Evolutionary conservation across 2,329 filamentous ascomycete species (phyloP), one percentile per base, ranked within the genome.

Genomic region (Penicillium sp.): DNA sequence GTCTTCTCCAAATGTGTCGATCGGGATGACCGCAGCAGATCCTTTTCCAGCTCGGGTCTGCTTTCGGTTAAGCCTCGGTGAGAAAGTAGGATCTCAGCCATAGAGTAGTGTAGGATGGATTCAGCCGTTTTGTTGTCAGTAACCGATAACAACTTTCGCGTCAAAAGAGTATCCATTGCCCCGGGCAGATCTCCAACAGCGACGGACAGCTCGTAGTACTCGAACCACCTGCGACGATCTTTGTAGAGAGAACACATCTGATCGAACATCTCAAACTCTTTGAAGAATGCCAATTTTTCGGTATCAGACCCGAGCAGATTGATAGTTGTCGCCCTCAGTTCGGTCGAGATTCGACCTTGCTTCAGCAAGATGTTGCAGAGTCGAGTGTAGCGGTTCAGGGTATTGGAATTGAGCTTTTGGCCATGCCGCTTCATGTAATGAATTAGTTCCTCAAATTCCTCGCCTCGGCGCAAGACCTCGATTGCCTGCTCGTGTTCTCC

Each of bases 281-380:
- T 52, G 43, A 58, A 58, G 25, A 58, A 58, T 5, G 49, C 24
- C 12, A 56, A 35, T 32, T 58, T 58, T 6, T 48, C 47, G 18
- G 20, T 33, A 25, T 46, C 54, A 9, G 54, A 51, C 12, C 55
- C 55, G 25, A 58, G 54, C 31, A 58, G 42, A 23, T 51, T 46
- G 45, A 58, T 56, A 3, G 55, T 56, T 28, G 44, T 42, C 5
- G 10, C 47, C 13, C 52, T 46, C 49, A 58, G 23, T 9, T 52
- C 35, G 23, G 47, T 15, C 8, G 55, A 58, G n/a, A 58, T 46
- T 9, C 55, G 55, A n/a, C 54, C 52, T 27, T 58, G 55, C 23
- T 40, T 58, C 6, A 58, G 40, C 13, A 58, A 33, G 20, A 58
- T 58, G 29, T 58, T 58, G 49, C 55, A 58, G 4, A 58, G 47